A percentile compares a stretch with the other conserved stretches of the same genome.
Conservation (phyloP, 2,329 filamentous ascomycete species). For the Pestalotiopsis sp. region DNA sequence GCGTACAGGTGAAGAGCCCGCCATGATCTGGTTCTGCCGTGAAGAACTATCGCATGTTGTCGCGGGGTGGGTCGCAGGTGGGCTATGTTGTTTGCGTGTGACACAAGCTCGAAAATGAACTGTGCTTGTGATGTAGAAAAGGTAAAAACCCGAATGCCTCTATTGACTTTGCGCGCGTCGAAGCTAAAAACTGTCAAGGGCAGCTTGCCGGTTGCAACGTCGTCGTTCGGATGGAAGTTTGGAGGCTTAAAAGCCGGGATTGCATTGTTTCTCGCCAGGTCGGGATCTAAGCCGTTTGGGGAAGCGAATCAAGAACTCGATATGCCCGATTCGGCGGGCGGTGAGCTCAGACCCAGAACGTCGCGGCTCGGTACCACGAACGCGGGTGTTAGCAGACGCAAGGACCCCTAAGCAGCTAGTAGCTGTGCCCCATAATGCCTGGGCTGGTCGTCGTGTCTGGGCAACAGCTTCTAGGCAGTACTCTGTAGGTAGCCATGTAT, state of each 20-base stretch:
- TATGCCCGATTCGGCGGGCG: background rate
- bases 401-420: background rate
- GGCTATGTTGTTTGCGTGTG: background rate
- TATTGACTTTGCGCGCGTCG: background rate
- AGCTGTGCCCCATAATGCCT: background rate
- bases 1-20: conserved; percentile 39
- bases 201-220: background rate
- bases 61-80: background rate
- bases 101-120: background rate
- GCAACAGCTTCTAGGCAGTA: no score
- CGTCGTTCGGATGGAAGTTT: conserved; percentile 6
- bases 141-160: background rate
- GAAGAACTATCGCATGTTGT: conserved; percentile 20
- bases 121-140: background rate
- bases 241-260: conserved; percentile 4
- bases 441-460: no score
- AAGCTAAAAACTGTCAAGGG: background rate
- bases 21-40: conserved; percentile 33
- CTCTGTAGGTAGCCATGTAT: no score
- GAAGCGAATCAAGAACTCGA: background rate
- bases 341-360: background rate
- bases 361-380: background rate
- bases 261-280: conserved; percentile 7
- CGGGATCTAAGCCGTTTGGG: background rate
- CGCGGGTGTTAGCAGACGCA: background rate